Evolutionary conservation across 768 basidiomycete species (phyloP), one percentile per base, ranked within the genome.

Genomic region (Pleurotus salmoneostramineus): DNA sequence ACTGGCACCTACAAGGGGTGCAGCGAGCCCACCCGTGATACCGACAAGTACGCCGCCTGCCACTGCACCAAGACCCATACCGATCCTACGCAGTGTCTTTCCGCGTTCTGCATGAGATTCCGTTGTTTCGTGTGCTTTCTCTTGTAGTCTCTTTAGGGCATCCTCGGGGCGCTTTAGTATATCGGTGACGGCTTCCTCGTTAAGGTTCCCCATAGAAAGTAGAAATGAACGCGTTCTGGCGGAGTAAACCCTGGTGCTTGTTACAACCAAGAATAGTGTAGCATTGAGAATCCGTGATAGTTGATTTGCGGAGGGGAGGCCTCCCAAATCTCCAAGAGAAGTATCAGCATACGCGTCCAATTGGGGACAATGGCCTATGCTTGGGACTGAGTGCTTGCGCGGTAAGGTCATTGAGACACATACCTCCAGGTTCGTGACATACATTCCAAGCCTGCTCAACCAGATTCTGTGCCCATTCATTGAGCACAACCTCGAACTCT

Each of bases 1-100:
- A 2, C 76, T 80, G 12, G 81, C 82, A n/a, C 82, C 82, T 5
- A 85, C 78, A 0, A 84, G 62, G 11, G 83, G 83, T 7, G 83
- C 83, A 2, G 82, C 83, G 7, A 83, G 72, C 12, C 83, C 83
- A 47, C 83, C 83, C n/a, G 82, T 83, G 21, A 84, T 73, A 3
- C 82, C 83, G 11, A 84, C 67, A 34, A 84, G 69, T 17, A 83
- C 73, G 11, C 83, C 83, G 11, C 82, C 83, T 3, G 79, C 82
- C 11, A 83, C 68, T 27, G 82, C 82, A 12, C 78, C 80, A 15
- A 80, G 62, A 2, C 80, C 80, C 36, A 83, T 71, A 31, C 82
- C 82, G n/a, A 75, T 71, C 57, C 71, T 71, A 33, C 82, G 72
- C 58, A 79, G 62, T 2, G 72, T 69, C 63, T 70, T 74, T 14